Evolutionary conservation across 805 yeast genomes (phyloP).

Genomic region (Metahyphopichia silvanorum): DNA sequence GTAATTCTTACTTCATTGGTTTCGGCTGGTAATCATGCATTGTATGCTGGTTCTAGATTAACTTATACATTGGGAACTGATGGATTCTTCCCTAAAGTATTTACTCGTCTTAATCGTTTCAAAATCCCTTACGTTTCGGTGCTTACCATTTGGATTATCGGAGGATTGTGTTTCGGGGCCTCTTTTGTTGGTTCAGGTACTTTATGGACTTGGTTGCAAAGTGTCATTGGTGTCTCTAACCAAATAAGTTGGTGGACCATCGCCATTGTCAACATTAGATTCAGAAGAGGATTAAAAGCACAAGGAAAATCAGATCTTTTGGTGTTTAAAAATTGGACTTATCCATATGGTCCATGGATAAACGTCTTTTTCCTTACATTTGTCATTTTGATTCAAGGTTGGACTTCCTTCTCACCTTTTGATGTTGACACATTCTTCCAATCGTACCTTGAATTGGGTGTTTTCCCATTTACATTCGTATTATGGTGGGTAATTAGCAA

Average conservation of each 20-base stretch:
- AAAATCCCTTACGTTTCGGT: slow-evolving; percentile 51
- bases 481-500: slow-evolving; percentile 40
- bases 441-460: slow-evolving; percentile 43
- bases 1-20: slow-evolving; percentile 53
- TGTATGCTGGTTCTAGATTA: slow-evolving; percentile 49
- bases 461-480: slow-evolving; percentile 44
- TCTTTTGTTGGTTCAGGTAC: slow-evolving; percentile 52
- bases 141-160: slow-evolving; percentile 47
- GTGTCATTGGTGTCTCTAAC: slow-evolving; percentile 51
- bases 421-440: slow-evolving; percentile 39
- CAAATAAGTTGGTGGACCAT: slow-evolving; percentile 50
- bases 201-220: slow-evolving; percentile 53
- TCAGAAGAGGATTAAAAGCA: slow-evolving; percentile 41
- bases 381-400: slow-evolving; percentile 52
- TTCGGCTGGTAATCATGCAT: slow-evolving; percentile 54
- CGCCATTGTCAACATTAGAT: slow-evolving; percentile 47
- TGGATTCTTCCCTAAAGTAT: slow-evolving; percentile 43
- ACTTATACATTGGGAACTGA: slow-evolving; percentile 49
- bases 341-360: slow-evolving; percentile 50
- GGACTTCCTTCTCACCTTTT: slow-evolving; percentile 50
- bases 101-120: slow-evolving; percentile 40
- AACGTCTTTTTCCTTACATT: slow-evolving; percentile 40
- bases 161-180: slow-evolving; percentile 60
- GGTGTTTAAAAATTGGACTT: slow-evolving; percentile 45
- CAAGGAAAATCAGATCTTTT: slow-evolving; percentile 45